Percentiles rank a stretch among this genome's conserved stretches.
These are phyloP conservation scores for Pholiota adiposa DNA, from an alignment of 1,284 basidiomycete species.

Conservation along the genomic window DNA sequence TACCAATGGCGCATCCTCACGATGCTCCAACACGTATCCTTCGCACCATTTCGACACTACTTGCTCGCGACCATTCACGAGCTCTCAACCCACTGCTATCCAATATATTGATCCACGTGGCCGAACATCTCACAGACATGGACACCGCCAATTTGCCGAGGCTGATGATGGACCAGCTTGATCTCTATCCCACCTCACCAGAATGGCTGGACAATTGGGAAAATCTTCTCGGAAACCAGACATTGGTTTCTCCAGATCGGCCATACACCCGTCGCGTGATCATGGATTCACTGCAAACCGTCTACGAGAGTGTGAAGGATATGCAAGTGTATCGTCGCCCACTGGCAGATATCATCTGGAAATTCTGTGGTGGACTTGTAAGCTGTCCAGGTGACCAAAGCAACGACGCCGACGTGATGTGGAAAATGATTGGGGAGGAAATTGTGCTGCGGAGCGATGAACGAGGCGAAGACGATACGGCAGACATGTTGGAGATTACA, in stretches of 20 bases:
- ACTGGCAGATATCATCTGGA: slow-evolving; percentile 61
- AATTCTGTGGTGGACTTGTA: slow-evolving; percentile 51
- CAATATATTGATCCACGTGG: slow-evolving; percentile 62
- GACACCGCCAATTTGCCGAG: slow-evolving; percentile 63
- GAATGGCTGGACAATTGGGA: slow-evolving; percentile 73
- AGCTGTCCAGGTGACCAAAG: slow-evolving; percentile 38
- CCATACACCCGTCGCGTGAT: slow-evolving; percentile 60
- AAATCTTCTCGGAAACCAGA: slow-evolving; percentile 53
- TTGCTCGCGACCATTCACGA: slow-evolving; percentile 61
- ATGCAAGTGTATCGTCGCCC: slow-evolving; percentile 66
- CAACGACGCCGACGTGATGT: slow-evolving; percentile 53
- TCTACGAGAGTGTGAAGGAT: slow-evolving; percentile 69
- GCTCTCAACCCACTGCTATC: slow-evolving; percentile 65
- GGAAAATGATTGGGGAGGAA: slow-evolving; percentile 55
- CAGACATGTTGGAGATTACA: slow-evolving; percentile 21
- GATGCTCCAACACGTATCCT: slow-evolving; percentile 62
- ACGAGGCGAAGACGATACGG: slow-evolving; percentile 29
- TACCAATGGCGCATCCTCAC: slow-evolving; percentile 56
- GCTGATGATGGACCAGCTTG: slow-evolving; percentile 65
- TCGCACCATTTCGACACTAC: slow-evolving; percentile 57
- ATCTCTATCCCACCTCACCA: slow-evolving; percentile 68
- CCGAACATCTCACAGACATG: slow-evolving; percentile 63
- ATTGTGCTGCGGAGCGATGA: slow-evolving; percentile 32
- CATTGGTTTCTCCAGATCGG: slow-evolving; percentile 48
- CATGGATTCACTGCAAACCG: slow-evolving; percentile 56